These are phyloP conservation scores for Hanseniaspora pseudoguilliermondii DNA, from an alignment of 805 yeast genomes.

Conservation along the genomic window DNA sequence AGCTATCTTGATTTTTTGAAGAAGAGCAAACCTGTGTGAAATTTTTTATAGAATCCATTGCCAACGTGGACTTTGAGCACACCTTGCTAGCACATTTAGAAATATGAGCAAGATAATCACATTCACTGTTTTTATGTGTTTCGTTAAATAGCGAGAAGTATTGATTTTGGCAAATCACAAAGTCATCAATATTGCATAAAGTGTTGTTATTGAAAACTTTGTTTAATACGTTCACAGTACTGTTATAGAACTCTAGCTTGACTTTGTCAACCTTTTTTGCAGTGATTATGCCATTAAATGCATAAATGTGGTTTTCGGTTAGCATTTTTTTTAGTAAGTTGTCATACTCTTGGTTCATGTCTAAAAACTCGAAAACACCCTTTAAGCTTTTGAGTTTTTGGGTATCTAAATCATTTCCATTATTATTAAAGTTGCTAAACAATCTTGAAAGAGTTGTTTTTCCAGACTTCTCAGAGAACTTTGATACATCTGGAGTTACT, in stretches of 20 bases:
- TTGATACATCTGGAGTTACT: neutral
- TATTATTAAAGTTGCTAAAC: neutral
- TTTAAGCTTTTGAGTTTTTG: neutral
- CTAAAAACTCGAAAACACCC: neutral
- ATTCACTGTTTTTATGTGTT: neutral
- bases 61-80: neutral
- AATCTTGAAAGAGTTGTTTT: neutral
- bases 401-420: neutral
- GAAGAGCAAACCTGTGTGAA: neutral
- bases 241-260: neutral
- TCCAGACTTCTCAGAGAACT: neutral
- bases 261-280: neutral
- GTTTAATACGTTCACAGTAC: neutral
- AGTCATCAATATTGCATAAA: neutral
- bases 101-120: neutral
- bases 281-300: neutral
- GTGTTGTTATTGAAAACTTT: neutral
- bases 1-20: neutral
- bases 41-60: neutral
- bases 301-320: neutral
- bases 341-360: neutral
- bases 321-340: neutral
- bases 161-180: neutral
- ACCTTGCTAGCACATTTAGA: neutral
- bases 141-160: neutral